These are phyloP conservation scores for Exophiala sp. DNA, from an alignment of 2,329 filamentous ascomycete species.

Conservation along the genomic window DNA sequence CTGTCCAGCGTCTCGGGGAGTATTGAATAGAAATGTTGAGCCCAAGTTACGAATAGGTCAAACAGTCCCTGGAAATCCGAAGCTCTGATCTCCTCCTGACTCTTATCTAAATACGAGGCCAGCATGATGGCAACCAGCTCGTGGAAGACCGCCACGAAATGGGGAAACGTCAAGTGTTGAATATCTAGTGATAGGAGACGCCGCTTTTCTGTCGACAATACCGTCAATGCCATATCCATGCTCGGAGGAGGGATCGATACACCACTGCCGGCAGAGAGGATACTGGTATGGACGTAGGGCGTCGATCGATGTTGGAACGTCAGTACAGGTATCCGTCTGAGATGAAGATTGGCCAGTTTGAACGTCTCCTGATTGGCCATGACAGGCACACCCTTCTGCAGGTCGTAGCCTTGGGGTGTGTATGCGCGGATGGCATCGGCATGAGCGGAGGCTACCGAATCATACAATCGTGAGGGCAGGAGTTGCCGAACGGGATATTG, in stretches of 20 bases:
- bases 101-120: constrained; percentile 6
- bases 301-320: constrained; percentile 19
- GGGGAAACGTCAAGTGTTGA: constrained; percentile 3
- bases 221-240: not conserved
- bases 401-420: constrained; percentile 3
- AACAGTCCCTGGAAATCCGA: constrained; percentile 2
- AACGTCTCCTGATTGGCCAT: constrained; percentile 12
- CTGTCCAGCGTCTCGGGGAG: constrained; percentile 14
- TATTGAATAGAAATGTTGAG: constrained; percentile 11
- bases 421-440: constrained; percentile 14
- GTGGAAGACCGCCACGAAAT: constrained; percentile 19
- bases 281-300: constrained; percentile 18
- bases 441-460: constrained; percentile 20
- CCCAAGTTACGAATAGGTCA: constrained; percentile 12
- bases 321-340: constrained; percentile 13
- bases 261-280: constrained; percentile 3
- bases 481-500: constrained; percentile 7
- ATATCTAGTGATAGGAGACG: constrained; percentile 7
- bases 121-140: constrained; percentile 15
- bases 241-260: not conserved
- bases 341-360: constrained; percentile 8
- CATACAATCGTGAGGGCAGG: constrained; percentile 12
- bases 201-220: constrained; percentile 2
- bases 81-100: not conserved
- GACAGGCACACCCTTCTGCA: constrained; percentile 5